Evolutionary conservation across 1,139 yeast genomes (phyloP), one percentile per base, ranked within the genome.

Genomic region (Diutina ranongensis): DNA sequence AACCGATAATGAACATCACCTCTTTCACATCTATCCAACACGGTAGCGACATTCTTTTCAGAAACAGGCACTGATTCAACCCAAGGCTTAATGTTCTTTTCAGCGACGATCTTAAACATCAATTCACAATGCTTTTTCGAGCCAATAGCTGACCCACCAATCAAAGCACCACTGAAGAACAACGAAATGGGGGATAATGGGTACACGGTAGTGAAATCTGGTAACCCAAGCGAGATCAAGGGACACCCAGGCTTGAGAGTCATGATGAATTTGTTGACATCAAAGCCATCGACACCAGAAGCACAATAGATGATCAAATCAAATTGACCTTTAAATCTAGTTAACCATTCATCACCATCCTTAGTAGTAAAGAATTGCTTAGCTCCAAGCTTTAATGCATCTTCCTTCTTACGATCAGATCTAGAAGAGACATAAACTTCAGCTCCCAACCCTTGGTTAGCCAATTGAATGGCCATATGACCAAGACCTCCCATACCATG

Each of bases 1-100:
- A 78, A 73, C 65, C 87, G 75, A 60, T 79, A 82, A 53, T 74
- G 72, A 48, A 77, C 82, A 50, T 79, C 80, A 54, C 79, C 78
- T 22, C 62, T 53, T 46, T 69, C 69, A 50, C 74, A 65, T 56
- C 74, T 71, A 40, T 70, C 68, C 52, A 76, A 65, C 18, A 62
- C 82, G 54, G 70, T 65, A 44, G 67, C 64, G 45, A 74, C 73
- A 1, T 62, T 55, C 16, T 78, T 52, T 7, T 56, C 50, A 46
- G 68, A 64, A 50, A 79, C 65, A 44, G 78, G 76, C 45, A 78
- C 59, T 25, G 72, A 67, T 62, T 79, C 83, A 48, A 76, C 69
- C 84, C 83, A 77, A 21, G 82, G 77, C 49, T 66, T 67, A 52
- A 78, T 65, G 38, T 67, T 61, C 51, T 75, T 67, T 53, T 76